Evolutionary conservation across 495 filamentous ascomycete genomes (phyloP).

Genomic region (Penicillium chermesinum): DNA sequence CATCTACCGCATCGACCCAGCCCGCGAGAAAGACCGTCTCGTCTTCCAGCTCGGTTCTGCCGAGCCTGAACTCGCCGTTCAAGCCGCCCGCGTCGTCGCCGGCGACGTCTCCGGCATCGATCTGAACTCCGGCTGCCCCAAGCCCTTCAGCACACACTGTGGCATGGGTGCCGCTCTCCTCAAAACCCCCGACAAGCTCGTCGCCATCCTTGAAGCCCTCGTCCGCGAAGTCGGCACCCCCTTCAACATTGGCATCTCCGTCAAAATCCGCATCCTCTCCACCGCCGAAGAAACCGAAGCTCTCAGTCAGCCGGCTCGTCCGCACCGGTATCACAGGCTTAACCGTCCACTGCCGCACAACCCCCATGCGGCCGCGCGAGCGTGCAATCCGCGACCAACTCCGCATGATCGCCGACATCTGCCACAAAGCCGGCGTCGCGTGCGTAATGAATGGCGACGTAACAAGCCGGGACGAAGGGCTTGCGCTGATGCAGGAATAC

Average conservation of each 20-base stretch:
- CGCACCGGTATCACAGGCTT: slow-evolving; percentile 84
- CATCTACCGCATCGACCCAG: slow-evolving; percentile 79
- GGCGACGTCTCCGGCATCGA: slow-evolving; percentile 88
- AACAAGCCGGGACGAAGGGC: slow-evolving; percentile 58
- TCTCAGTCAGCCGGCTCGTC: slow-evolving; percentile 67
- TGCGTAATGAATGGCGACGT: slow-evolving; percentile 97
- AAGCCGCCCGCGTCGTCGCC: slow-evolving; percentile 77
- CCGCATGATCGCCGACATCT: slow-evolving; percentile 70
- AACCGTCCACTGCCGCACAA: slow-evolving; percentile 93
- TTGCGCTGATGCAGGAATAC: slow-evolving; percentile 63
- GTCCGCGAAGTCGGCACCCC: slow-evolving; percentile 70
- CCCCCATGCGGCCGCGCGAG: slow-evolving; percentile 88
- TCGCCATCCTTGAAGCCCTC: slow-evolving; percentile 72
- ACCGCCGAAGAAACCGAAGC: slow-evolving; percentile 63
- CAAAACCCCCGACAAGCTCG: slow-evolving; percentile 73
- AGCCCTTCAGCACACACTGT: slow-evolving; percentile 83
- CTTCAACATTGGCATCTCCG: slow-evolving; percentile 82
- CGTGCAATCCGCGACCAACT: slow-evolving; percentile 82
- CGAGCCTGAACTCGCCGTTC: slow-evolving; percentile 70
- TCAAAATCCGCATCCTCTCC: slow-evolving; percentile 89
- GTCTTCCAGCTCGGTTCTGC: slow-evolving; percentile 92
- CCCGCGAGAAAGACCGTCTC: slow-evolving; percentile 61
- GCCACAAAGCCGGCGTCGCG: slow-evolving; percentile 75
- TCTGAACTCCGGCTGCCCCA: slow-evolving; percentile 94
- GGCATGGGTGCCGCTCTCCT: slow-evolving; percentile 95